Percentiles rank a stretch among this genome's conserved stretches.
Evolutionary conservation across 768 basidiomycete species (phyloP).

Genomic region (Pisolithus orientalis): DNA sequence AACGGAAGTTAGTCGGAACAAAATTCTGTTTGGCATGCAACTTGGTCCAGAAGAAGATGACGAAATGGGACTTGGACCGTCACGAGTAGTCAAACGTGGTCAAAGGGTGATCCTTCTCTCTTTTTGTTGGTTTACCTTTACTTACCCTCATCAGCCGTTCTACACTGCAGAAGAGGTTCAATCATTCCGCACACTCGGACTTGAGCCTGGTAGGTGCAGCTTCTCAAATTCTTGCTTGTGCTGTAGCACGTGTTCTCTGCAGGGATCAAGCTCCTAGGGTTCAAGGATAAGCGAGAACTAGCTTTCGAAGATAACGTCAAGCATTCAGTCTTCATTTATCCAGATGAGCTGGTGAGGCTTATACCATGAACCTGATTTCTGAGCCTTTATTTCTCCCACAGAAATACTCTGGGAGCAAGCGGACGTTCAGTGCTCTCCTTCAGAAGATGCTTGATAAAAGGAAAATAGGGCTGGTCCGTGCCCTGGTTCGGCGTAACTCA

Average conservation of each 20-base stretch:
- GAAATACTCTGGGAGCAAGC: constrained; percentile 84
- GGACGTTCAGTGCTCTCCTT: constrained; percentile 85
- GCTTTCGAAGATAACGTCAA: constrained; percentile 87
- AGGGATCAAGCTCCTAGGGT: constrained; percentile 91
- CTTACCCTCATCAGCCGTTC: constrained; percentile 49
- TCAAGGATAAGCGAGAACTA: constrained; percentile 68
- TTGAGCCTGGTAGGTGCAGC: constrained; percentile 57
- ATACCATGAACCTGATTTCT: neutral
- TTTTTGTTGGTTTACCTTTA: neutral
- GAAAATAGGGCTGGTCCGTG: constrained; percentile 75
- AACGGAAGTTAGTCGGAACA: constrained; percentile 19
- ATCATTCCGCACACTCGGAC: constrained; percentile 74
- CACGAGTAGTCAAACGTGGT: constrained; percentile 43
- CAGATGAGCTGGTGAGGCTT: constrained; percentile 72
- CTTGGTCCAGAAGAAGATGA: constrained; percentile 33
- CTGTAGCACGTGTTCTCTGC: neutral
- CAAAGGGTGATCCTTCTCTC: constrained; percentile 36
- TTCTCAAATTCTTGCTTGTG: neutral
- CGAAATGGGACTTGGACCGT: constrained; percentile 32
- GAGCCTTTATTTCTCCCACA: constrained; percentile 17
- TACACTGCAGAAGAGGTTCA: constrained; percentile 80
- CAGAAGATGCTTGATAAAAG: constrained; percentile 76
- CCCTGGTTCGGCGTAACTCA: constrained; percentile 62
- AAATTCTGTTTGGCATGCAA: constrained; percentile 26
- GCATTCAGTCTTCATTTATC: constrained; percentile 87